A percentile compares a stretch with the other conserved stretches of the same genome.
Conservation (phyloP, 1,139 yeast genomes). For the Debaryomyces sp. region DNA sequence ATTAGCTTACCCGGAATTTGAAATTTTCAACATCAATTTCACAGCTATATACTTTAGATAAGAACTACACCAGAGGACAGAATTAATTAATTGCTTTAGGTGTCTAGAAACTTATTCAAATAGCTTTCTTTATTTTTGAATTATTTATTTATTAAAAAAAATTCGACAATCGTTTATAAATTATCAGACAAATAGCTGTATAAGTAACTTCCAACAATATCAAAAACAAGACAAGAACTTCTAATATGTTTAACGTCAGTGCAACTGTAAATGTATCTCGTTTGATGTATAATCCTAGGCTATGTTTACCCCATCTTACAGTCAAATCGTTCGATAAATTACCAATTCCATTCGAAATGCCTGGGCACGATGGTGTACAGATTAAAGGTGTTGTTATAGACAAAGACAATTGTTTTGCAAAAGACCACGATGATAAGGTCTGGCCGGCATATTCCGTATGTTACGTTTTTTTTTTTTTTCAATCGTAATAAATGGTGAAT, state of each 20-base stretch:
- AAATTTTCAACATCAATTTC: slow-evolving; percentile 2
- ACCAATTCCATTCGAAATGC: slow-evolving; percentile 45
- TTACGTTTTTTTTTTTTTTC: slow-evolving; percentile 8
- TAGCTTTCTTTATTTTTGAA: background rate
- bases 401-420: slow-evolving; percentile 94
- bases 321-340: slow-evolving; percentile 67
- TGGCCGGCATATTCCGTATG: slow-evolving; percentile 67
- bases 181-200: background rate
- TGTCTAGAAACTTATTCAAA: background rate
- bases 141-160: background rate
- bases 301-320: slow-evolving; percentile 69
- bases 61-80: background rate
- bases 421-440: slow-evolving; percentile 76
- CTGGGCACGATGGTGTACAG: slow-evolving; percentile 25
- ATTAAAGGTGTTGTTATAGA: slow-evolving; percentile 87
- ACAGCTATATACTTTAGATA: background rate
- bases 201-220: background rate
- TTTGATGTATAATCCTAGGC: slow-evolving; percentile 61
- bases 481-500: background rate
- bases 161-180: background rate
- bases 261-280: slow-evolving; percentile 72
- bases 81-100: background rate
- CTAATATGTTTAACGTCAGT: slow-evolving; percentile 57
- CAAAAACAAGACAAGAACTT: background rate
- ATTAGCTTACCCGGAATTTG: slow-evolving; percentile 4